phyloP scores from a whole-genome alignment of 2,329 filamentous ascomycete genomes.

The Microcyclospora tardicrescens region DNA sequence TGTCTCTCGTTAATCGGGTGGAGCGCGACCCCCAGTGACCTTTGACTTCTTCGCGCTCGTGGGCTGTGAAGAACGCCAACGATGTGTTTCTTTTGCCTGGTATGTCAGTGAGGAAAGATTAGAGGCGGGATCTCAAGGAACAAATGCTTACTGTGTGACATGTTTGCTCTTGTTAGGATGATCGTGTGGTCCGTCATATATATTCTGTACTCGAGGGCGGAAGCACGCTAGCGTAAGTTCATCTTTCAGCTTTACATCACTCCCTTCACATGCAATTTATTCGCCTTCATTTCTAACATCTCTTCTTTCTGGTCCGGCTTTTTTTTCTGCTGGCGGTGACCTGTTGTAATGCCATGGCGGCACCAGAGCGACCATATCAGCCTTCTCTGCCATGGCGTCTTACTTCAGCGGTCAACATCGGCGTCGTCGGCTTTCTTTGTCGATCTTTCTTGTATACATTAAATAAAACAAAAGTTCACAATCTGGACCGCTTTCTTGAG shows the following conservation, averaged over 20 bases:
- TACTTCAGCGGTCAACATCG: constrained; percentile 62
- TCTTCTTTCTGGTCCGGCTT: too few relatives aligned
- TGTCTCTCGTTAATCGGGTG: constrained; percentile 78
- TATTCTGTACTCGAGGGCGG: too few relatives aligned
- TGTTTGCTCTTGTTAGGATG: constrained; percentile 1
- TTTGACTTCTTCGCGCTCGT: constrained; percentile 75
- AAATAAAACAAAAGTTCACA: constrained; percentile 63
- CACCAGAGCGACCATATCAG: constrained; percentile 34
- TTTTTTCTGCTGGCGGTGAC: too few relatives aligned
- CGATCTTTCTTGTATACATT: constrained; percentile 62
- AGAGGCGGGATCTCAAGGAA: background rate
- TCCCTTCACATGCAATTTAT: background rate
- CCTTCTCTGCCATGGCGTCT: constrained; percentile 58
- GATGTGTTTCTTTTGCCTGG: constrained; percentile 72
- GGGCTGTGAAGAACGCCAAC: constrained; percentile 81
- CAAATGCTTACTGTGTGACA: constrained; percentile 14
- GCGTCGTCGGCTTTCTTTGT: constrained; percentile 55
- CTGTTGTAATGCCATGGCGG: constrained; percentile 21
- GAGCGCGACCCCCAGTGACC: constrained; percentile 68
- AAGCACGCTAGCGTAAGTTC: too few relatives aligned
- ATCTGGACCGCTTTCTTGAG: constrained; percentile 61
- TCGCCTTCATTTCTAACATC: background rate
- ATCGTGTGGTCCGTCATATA: too few relatives aligned
- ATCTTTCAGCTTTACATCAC: too few relatives aligned
- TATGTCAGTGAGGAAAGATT: constrained; percentile 4